Base-by-base conservation (phyloP, 257 asterid genomes). In the Nicotiana knightiana region DNA sequence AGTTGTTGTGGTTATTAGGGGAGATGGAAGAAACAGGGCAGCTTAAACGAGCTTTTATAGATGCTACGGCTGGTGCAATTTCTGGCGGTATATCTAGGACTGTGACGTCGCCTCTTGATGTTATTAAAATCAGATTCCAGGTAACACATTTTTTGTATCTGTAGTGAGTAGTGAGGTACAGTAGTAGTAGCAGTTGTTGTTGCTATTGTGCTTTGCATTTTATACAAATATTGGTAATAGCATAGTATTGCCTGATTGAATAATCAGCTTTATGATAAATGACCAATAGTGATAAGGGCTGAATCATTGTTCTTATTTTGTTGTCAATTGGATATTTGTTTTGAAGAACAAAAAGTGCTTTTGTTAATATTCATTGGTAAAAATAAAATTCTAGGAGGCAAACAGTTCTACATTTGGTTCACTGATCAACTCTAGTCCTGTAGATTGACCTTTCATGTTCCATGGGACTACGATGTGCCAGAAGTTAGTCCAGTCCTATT, bases 71-170 rank as follows among this genome's bases (percentile, higher is more conserved):
- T 1, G 99, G 99, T 83, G 98, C 98, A 6, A 85, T 96, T 75
- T 86, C 99, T 17, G 98, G 99, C 26, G 97, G 82, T 65, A 64
- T 96, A 51, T 93, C 97, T 0, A 92, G 99, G 85, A 92, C 95
- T 2, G 92, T 96, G 18, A 96, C 98, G 0, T 94, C 99, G 28
- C 99, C 99, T 11, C 94, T 96, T 55, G 99, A 96, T 87, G 99
- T 96, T 30, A 93, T 96, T 85, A 96, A 96, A 87, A 96, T 96
- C 81, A 88, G 99, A 87, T 96, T 96, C 86, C 99, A 96, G 99
- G 99, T 94, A 66, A 81, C 5, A 30, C 75, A 71, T 53, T 43
- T 43, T 54, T 46, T 71, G 21, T 21, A 3, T 71, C 16, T 71
- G 35, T 43, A 9, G 12, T 43, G 12, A 43, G 3, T 43, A 43